phyloP scores from a whole-genome alignment of 179 eudicot genomes.

The Gypsophila paniculata region DNA sequence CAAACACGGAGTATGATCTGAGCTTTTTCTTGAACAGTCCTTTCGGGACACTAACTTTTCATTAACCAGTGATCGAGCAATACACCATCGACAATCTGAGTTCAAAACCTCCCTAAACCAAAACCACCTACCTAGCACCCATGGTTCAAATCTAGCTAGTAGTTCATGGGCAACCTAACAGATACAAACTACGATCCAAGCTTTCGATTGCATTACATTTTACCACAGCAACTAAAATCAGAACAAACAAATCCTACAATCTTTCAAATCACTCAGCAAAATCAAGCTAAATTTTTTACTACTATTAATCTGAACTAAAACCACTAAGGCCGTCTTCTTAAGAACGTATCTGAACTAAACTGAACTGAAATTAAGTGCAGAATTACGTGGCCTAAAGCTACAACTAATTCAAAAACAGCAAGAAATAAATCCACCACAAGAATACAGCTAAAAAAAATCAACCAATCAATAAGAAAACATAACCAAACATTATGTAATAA shows the following conservation, averaged over 20 bases:
- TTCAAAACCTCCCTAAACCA: too few species aligned
- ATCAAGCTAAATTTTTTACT: neutral
- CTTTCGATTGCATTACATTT: neutral
- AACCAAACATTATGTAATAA: neutral
- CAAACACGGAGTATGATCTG: too few species aligned
- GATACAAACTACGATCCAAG: neutral
- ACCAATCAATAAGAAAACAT: neutral
- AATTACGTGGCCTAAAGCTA: neutral
- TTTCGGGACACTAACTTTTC: too few species aligned
- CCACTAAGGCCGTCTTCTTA: neutral
- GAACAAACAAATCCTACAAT: neutral
- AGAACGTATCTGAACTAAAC: too few species aligned
- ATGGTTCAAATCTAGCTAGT: too few species aligned
- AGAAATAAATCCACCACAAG: neutral
- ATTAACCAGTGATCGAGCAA: too few species aligned
- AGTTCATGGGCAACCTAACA: too few species aligned
- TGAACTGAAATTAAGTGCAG: too few species aligned
- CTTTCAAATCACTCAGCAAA: constrained; percentile 8
- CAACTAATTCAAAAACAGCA: neutral
- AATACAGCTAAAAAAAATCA: neutral
- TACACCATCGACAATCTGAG: too few species aligned
- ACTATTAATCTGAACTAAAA: neutral
- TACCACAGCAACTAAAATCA: neutral
- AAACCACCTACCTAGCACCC: too few species aligned
- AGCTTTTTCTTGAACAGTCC: too few species aligned